Base-by-base conservation (phyloP, 495 filamentous ascomycete species). In the Xylaria sp. region DNA sequence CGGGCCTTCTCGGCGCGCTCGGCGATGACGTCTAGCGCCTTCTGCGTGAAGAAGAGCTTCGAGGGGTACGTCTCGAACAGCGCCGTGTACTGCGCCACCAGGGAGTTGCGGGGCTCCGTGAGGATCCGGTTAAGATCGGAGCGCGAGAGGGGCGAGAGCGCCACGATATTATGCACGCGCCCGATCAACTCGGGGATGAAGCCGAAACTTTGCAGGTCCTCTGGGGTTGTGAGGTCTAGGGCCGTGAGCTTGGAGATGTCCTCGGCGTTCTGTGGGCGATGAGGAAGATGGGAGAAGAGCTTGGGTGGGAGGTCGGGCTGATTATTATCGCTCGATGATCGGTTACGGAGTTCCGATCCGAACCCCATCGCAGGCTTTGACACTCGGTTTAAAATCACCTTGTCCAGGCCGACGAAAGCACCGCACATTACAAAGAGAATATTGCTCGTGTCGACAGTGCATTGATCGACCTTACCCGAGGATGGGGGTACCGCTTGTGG, bases 391-490 rank as follows among this genome's bases (percentile, higher is more conserved):
- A 95, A 88, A 58, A 98, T 89, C 33, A 92, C 86, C 77, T 97
- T 98, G 74, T 97, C 91, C 14, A 99, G 87, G 11, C 96, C 96
- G 33, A 95, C 92, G 76, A 99, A 99, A 12, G 96, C 96, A 19
- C 96, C 96, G 17, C 94, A 95, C 80, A 94, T 97, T 58, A 99
- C 92, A 79, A 99, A 99, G 21, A 99, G 87, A 68, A 99, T 99
- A 73, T 97, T 97, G 69, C 94, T 93, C 0, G 96, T 99, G 72
- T 94, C 92, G 53, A 99, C 89, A 65, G 92, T 97, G 82, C 92
- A 98, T 17, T 92, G 88, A 77, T 98, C 96, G 11, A 90, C 89
- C 79, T 97, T 97, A 1, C 84, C 82, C 7, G 86, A 77, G 2
- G 73, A 82, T 76, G 74, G 84, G 58, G 65, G 73, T 29, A 71